Conservation (phyloP, 148 eudicot species). For the Cornus controversa region DNA sequence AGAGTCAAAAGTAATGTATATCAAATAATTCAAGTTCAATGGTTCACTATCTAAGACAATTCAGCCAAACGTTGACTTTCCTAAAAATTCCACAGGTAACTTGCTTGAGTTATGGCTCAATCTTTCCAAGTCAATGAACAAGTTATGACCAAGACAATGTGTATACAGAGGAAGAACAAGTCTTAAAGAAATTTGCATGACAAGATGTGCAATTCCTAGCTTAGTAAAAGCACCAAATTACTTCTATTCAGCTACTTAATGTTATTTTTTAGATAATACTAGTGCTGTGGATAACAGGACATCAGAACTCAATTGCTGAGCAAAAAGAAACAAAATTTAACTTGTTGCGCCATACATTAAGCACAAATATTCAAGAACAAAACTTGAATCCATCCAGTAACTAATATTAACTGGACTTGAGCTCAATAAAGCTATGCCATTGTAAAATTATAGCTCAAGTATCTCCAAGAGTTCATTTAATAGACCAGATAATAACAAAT, state of each 20-base stretch:
- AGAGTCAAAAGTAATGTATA: not conserved
- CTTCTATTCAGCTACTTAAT: not conserved
- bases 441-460: not conserved
- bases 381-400: not conserved
- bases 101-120: not conserved
- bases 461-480: not conserved
- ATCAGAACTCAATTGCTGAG: not conserved
- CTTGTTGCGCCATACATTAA: not conserved
- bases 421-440: not conserved
- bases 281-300: not conserved
- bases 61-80: not conserved
- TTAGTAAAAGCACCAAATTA: not conserved
- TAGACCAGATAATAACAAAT: not conserved
- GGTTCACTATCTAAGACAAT: not conserved
- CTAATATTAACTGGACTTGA: not conserved
- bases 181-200: not conserved
- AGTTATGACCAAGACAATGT: not conserved
- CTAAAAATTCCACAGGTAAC: not conserved
- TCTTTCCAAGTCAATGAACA: not conserved
- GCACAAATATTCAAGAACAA: not conserved
- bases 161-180: not conserved
- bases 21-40: not conserved
- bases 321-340: not conserved
- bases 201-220: not conserved
- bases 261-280: not conserved